Evolutionary conservation across 208 protist genomes (phyloP).

Genomic region (Leishmania gerbilli): DNA sequence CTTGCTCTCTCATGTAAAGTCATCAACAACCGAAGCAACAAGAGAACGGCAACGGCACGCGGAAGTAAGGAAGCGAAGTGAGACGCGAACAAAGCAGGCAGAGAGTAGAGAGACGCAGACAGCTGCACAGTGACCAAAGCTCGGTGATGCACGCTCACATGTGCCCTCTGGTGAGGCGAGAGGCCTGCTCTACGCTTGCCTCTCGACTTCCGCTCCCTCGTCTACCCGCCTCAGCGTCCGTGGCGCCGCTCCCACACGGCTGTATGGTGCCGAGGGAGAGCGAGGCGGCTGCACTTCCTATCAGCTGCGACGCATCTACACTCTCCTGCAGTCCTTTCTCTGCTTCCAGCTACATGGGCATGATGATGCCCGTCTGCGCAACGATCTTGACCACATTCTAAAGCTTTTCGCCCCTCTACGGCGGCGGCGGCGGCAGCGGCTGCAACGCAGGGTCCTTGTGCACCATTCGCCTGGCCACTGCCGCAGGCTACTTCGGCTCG

Average conservation of each 20-base stretch:
- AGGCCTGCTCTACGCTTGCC: background rate
- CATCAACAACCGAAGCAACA: background rate
- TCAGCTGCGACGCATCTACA: background rate
- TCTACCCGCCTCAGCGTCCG: too few relatives aligned
- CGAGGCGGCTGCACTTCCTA: background rate
- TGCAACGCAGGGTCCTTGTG: background rate
- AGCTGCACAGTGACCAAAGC: background rate
- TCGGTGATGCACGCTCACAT: background rate
- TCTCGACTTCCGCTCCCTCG: background rate
- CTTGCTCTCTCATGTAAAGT: background rate
- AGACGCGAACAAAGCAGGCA: background rate
- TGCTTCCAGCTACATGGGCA: conserved; percentile 11
- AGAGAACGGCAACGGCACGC: background rate
- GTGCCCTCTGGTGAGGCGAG: background rate
- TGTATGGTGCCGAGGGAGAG: background rate
- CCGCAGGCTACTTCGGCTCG: background rate
- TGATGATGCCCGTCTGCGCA: conserved; percentile 35
- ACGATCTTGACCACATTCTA: conserved; percentile 13
- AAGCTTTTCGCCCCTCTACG: background rate
- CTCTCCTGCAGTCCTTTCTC: background rate
- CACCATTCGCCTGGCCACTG: background rate
- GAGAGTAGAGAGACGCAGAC: background rate
- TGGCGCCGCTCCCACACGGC: background rate
- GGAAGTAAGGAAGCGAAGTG: background rate
- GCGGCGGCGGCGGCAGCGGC: background rate